Evolutionary conservation across 805 yeast species (phyloP), one percentile per base, ranked within the genome.

Genomic region (Candida sithepensis): DNA sequence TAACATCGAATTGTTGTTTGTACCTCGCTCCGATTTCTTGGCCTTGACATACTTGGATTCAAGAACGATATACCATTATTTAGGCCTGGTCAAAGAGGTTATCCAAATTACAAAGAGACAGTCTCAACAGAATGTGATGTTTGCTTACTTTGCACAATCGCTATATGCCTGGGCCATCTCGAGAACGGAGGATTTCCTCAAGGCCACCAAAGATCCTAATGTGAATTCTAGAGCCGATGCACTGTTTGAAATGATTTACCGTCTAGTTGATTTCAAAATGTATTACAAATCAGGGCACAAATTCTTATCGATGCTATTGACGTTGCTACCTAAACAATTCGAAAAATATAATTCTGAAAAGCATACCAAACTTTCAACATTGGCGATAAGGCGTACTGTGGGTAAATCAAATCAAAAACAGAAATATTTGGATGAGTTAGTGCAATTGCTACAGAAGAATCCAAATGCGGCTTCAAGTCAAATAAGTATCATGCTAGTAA

Each of bases 111-210:
- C 74, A 16, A 71, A 68, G 48, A 72, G 73, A 52, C 69, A 73
- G 3, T 63, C 77, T 1, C 80, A 77, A 50, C 74, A 73, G 45
- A 72, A 71, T 50, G 46, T 78, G 19, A 50, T 78, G 8, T 63
- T 78, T 39, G 64, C 70, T 38, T 79, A 71, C 49, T 67, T 79
- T 40, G 58, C 78, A n/a, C 71, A 72, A 42, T 61, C 78, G 3
- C 52, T 79, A 7, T 64, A 68, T 48, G 63, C 67, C 37, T 82
- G 86, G 85, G 66, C 77, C 2, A 57, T 73, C 46, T 68, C 79
- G 12, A 67, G 79, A 51, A 76, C 83, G 0, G 45, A 54, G 4
- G 81, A 79, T 43, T 79, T 68, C 49, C 44, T 71, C 16, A 60
- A 58, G 22, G 56, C 60, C 12, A 44, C 57, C 2, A 49, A 51